Evolutionary conservation across 345 rosid genomes (phyloP).

Genomic region (Lumnitzera littorea): DNA sequence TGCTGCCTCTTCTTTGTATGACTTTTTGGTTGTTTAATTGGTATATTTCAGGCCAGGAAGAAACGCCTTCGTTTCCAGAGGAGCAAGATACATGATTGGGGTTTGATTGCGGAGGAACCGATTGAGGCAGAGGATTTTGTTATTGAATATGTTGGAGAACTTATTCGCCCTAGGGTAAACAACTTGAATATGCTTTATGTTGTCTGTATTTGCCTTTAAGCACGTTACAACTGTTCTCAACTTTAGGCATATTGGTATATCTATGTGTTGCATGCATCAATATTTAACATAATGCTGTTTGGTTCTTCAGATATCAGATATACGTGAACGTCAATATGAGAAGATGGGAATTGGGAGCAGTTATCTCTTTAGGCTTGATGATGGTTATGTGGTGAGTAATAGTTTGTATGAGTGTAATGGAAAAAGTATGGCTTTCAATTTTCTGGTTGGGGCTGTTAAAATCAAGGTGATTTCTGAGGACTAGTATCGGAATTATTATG

Average conservation of each 20-base stretch:
- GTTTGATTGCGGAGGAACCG: constrained; percentile 88
- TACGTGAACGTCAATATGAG: constrained; percentile 88
- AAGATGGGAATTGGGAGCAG: constrained; percentile 99
- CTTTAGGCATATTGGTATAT: no score
- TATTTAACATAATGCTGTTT: constrained; percentile 10
- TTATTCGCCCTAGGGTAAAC: constrained; percentile 79
- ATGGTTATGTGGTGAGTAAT: constrained; percentile 87
- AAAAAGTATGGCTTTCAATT: background rate
- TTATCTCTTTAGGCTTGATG: constrained; percentile 97
- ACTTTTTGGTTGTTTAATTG: background rate
- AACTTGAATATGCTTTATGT: background rate
- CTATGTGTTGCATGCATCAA: background rate
- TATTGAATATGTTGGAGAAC: constrained; percentile 96
- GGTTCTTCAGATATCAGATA: constrained; percentile 80
- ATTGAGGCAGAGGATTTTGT: constrained; percentile 98
- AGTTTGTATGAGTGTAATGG: background rate
- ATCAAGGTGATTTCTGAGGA: no score
- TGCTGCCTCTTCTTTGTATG: background rate
- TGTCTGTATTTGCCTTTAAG: background rate
- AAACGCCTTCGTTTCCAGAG: constrained; percentile 83
- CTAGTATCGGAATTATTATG: no score
- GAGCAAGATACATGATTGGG: constrained; percentile 99
- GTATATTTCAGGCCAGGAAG: constrained; percentile 71
- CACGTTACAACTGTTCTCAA: background rate
- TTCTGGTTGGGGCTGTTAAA: background rate